Evolutionary conservation across 2,329 filamentous ascomycete species (phyloP).

Genomic region (Talaromyces islandicus): DNA sequence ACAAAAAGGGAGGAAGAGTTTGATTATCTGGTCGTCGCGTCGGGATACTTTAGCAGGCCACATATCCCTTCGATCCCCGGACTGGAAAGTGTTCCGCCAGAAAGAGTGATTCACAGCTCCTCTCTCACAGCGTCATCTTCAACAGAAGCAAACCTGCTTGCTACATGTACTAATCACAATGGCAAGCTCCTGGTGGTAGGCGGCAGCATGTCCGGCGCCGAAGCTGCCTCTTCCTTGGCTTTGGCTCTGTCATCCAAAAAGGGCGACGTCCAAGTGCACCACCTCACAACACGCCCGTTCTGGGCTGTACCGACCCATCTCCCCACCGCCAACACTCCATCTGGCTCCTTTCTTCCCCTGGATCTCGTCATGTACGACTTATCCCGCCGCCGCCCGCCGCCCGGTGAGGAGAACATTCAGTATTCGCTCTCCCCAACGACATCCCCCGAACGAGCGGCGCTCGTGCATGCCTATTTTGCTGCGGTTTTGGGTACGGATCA

Average conservation of each 20-base stretch:
- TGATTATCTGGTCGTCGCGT: constrained; percentile 66
- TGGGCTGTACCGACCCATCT: constrained; percentile 62
- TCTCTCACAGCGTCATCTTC: constrained; percentile 41
- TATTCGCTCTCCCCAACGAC: constrained; percentile 60
- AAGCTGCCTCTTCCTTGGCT: constrained; percentile 68
- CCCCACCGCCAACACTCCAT: no score
- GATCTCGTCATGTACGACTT: constrained; percentile 70
- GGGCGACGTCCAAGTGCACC: constrained; percentile 51
- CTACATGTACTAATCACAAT: no score
- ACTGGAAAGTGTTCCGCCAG: constrained; percentile 19
- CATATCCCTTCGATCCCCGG: constrained; percentile 44
- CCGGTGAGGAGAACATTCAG: constrained; percentile 49
- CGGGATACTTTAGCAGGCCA: constrained; percentile 68
- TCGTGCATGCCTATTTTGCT: constrained; percentile 46
- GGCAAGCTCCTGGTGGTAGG: constrained; percentile 69
- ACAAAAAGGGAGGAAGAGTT: background rate
- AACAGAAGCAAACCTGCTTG: background rate
- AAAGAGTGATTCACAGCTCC: constrained; percentile 63
- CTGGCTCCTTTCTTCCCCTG: constrained; percentile 59
- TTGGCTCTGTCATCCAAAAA: constrained; percentile 60
- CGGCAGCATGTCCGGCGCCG: constrained; percentile 76
- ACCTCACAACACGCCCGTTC: constrained; percentile 63
- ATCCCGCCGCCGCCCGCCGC: constrained; percentile 53
- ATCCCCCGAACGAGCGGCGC: constrained; percentile 50
- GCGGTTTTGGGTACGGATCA: constrained; percentile 43